Conservation (phyloP, 345 rosid genomes). For the Eucalyptus leucophloia region DNA sequence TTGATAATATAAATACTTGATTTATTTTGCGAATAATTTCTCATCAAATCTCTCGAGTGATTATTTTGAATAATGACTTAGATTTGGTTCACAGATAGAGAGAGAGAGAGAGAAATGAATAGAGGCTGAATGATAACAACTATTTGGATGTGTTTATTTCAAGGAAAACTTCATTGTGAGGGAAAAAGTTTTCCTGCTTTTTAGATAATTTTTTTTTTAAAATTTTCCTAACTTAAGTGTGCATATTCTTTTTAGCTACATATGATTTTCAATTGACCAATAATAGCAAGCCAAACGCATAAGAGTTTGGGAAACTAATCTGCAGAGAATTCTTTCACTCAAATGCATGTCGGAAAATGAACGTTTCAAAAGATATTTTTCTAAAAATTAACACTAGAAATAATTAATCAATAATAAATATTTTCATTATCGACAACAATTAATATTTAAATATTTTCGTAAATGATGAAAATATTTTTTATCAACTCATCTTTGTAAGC, state of each 20-base stretch:
- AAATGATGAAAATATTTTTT: too few relatives aligned
- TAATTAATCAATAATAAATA: too few relatives aligned
- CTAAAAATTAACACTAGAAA: too few relatives aligned
- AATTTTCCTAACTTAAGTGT: background rate
- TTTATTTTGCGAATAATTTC: background rate
- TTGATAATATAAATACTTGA: background rate
- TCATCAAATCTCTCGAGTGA: background rate
- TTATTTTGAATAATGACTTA: background rate
- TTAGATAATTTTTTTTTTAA: background rate
- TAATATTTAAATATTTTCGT: too few relatives aligned
- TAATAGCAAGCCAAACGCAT: too few relatives aligned
- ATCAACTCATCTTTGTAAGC: background rate
- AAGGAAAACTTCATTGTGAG: background rate
- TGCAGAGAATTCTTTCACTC: background rate
- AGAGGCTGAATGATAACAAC: background rate
- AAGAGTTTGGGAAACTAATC: background rate
- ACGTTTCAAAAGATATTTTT: too few relatives aligned
- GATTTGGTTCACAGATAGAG: background rate
- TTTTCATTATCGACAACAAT: too few relatives aligned
- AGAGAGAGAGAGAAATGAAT: background rate
- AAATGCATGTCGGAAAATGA: background rate
- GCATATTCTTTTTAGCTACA: background rate
- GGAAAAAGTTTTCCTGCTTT: background rate
- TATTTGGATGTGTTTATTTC: background rate
- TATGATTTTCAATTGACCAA: background rate